A percentile compares a stretch with the other conserved stretches of the same genome.
These are phyloP conservation scores for Wickerhamia fluorescens DNA, from an alignment of 805 yeast species.

Conservation along the genomic window DNA sequence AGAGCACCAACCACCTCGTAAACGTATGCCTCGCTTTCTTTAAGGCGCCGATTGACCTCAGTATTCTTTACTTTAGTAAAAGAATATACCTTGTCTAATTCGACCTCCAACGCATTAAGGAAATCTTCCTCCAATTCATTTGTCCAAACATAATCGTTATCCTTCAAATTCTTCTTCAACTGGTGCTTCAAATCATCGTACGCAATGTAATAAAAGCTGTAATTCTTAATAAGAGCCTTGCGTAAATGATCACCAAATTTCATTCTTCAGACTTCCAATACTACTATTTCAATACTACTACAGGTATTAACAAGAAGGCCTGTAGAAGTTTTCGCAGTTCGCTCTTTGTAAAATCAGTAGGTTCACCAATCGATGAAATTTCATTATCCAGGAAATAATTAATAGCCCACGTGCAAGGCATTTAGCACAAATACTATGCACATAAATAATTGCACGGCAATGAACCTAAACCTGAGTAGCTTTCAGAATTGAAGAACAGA, in stretches of 20 bases:
- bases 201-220: slow-evolving; percentile 82
- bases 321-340: too few species aligned
- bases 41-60: slow-evolving; percentile 80
- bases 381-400: too few species aligned
- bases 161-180: slow-evolving; percentile 60
- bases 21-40: slow-evolving; percentile 71
- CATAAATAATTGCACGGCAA: too few species aligned
- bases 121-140: slow-evolving; percentile 77
- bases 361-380: too few species aligned
- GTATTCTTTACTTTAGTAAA: slow-evolving; percentile 84
- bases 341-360: too few species aligned
- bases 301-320: too few species aligned
- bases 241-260: slow-evolving; percentile 94
- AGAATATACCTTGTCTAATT: slow-evolving; percentile 86
- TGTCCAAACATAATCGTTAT: slow-evolving; percentile 58
- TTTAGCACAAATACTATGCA: too few species aligned
- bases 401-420: too few species aligned
- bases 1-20: slow-evolving; percentile 51
- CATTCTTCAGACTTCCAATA: too few species aligned
- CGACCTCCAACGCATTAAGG: slow-evolving; percentile 65
- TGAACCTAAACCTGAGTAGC: too few species aligned
- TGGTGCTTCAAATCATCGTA: slow-evolving; percentile 87
- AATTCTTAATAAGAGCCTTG: slow-evolving; percentile 83
- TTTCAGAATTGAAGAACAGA: too few species aligned
- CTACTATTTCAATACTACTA: too few species aligned